A percentile compares a stretch with the other conserved stretches of the same genome.
Evolutionary conservation across 805 yeast species (phyloP).

Genomic region (Metschnikowia gelsemii): DNA sequence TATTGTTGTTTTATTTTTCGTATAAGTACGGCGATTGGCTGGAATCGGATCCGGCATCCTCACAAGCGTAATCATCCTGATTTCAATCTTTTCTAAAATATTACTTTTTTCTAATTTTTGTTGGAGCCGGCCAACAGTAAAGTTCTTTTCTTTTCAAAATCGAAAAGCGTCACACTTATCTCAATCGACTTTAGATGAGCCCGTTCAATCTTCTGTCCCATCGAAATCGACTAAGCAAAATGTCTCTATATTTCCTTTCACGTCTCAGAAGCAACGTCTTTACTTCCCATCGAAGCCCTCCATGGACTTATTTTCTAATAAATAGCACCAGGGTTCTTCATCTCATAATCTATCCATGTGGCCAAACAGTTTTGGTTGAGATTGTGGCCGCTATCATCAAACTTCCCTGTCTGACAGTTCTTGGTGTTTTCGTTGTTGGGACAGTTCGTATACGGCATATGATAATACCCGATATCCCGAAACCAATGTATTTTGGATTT

Average conservation of each 20-base stretch:
- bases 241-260: not conserved
- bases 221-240: too few species aligned
- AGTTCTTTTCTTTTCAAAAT: too few species aligned
- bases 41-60: too few species aligned
- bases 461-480: conserved; percentile 77
- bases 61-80: too few species aligned
- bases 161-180: too few species aligned
- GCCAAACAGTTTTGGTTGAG: conserved; percentile 73
- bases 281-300: not conserved
- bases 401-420: conserved; percentile 55
- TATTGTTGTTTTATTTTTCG: not conserved
- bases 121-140: too few species aligned
- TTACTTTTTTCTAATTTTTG: too few species aligned
- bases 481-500: conserved; percentile 78
- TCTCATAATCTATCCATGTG: conserved; percentile 56
- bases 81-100: too few species aligned
- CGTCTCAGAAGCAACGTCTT: not conserved
- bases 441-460: conserved; percentile 73
- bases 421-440: conserved; percentile 51
- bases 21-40: too few species aligned
- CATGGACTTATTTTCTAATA: not conserved
- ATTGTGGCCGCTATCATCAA: conserved; percentile 51
- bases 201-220: too few species aligned
- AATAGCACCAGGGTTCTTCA: conserved; percentile 22
- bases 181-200: too few species aligned